phyloP scores from a whole-genome alignment of 2,329 filamentous ascomycete species.

The Sphaerostilbella broomeana region DNA sequence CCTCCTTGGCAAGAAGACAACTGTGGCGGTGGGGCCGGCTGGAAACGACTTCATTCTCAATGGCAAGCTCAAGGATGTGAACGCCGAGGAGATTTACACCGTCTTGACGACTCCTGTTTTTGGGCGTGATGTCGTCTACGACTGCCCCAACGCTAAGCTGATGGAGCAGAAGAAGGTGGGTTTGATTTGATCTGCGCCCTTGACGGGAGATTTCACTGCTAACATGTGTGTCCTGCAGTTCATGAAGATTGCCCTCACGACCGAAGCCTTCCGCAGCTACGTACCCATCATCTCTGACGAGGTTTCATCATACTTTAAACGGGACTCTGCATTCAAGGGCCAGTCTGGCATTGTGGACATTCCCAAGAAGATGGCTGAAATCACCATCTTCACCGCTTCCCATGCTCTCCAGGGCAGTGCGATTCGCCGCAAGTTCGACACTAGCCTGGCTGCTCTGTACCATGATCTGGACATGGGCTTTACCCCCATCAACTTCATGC shows the following conservation, averaged over 20 bases:
- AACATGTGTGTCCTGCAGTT: slow-evolving; percentile 43
- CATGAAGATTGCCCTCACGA: slow-evolving; percentile 74
- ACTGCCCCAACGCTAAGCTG: slow-evolving; percentile 83
- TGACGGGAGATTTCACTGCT: slow-evolving; percentile 1
- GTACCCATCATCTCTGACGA: slow-evolving; percentile 73
- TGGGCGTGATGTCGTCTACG: slow-evolving; percentile 81
- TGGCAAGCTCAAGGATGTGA: slow-evolving; percentile 82
- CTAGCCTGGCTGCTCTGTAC: slow-evolving; percentile 73
- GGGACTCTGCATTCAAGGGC: slow-evolving; percentile 59
- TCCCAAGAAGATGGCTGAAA: slow-evolving; percentile 69
- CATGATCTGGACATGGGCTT: slow-evolving; percentile 89
- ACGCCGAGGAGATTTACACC: slow-evolving; percentile 84
- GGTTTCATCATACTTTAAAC: slow-evolving; percentile 66
- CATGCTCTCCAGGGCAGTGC: slow-evolving; percentile 79
- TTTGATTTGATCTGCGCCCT: background rate
- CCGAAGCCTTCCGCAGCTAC: slow-evolving; percentile 66
- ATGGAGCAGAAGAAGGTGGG: slow-evolving; percentile 93
- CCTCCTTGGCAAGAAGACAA: slow-evolving; percentile 82
- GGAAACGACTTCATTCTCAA: slow-evolving; percentile 92
- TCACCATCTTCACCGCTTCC: slow-evolving; percentile 86
- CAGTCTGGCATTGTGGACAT: slow-evolving; percentile 65
- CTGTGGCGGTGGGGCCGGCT: slow-evolving; percentile 71
- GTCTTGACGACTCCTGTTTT: slow-evolving; percentile 68
- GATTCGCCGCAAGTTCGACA: slow-evolving; percentile 73
- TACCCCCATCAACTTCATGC: slow-evolving; percentile 81